Evolutionary conservation across 2,329 filamentous ascomycete species (phyloP), one percentile per base, ranked within the genome.

Genomic region (Aureobasidium sp.): DNA sequence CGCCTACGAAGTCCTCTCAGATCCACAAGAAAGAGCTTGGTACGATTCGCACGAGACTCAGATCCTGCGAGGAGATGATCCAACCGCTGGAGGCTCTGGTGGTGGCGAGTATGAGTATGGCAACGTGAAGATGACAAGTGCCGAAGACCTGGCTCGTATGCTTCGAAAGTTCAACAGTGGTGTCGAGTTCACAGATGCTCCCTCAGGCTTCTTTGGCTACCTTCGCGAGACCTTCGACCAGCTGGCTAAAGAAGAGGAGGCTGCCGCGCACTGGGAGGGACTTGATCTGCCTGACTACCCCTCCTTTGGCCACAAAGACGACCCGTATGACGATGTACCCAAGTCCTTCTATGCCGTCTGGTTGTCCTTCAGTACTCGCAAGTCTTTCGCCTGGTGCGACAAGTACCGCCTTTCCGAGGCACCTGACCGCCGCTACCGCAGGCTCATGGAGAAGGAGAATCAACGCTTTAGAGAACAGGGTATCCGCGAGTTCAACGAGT

Each of bases 401-500:
- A 82, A 85, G 64, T 94, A 95, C 75, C 83, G 88, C 55, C 81
- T 92, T 24, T 87, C 88, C 0, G 92, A 97, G 68, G 93, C 92
- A 1, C 91, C 92, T 1, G 93, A 99, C 75, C 86, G 94, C 56
- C 84, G 88, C 41, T 81, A 90, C 17, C 86, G 93, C 57, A 84
- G 94, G 36, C 70, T 90, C 43, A 96, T 97, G 87, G 94, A 97
- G 72, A 97, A 96, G 74, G 93, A 97, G 72, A 99, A 99, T 74
- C 89, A 87, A 68, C 89, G 88, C 66, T 76, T 88, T 27, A 84
- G 94, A 59, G 92, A 97, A 24, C 89, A 93, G 59, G 91, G 86
- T 2, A 84, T 89, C 12, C 84, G 88, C 62, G 90, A 96, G 67
- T 97, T 96, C 77, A 97, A 97, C 74, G 92, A 96, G 64, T 89